A percentile compares a stretch with the other conserved stretches of the same genome.
Conservation (phyloP, 345 rosid genomes). For the Turnera subulata region DNA sequence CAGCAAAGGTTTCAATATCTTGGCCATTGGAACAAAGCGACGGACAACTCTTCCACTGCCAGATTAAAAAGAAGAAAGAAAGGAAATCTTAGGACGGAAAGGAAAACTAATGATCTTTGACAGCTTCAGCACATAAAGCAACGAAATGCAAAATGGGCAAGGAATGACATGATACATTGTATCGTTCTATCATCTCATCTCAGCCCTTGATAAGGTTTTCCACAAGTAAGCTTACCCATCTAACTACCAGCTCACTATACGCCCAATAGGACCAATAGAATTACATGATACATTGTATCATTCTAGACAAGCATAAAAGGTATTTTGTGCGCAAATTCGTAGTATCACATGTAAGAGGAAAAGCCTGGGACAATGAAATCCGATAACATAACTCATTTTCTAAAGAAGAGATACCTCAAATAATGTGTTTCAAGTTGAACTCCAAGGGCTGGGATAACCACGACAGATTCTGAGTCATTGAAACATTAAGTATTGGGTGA, state of each 20-base stretch:
- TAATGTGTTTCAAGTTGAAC: slow-evolving; percentile 81
- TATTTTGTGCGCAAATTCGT: too few species aligned
- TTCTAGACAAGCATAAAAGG: too few species aligned
- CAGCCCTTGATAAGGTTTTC: too few species aligned
- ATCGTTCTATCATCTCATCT: too few species aligned
- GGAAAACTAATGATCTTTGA: background rate
- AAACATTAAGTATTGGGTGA: slow-evolving; percentile 13
- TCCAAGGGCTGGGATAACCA: slow-evolving; percentile 71
- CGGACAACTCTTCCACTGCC: slow-evolving; percentile 58
- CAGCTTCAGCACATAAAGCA: background rate
- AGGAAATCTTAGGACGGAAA: background rate
- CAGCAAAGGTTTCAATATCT: slow-evolving; percentile 76
- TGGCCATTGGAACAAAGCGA: slow-evolving; percentile 64
- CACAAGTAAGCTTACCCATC: too few species aligned
- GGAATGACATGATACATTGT: too few species aligned
- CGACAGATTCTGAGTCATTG: slow-evolving; percentile 64
- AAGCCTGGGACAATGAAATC: too few species aligned
- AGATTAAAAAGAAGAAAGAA: background rate
- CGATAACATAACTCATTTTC: too few species aligned
- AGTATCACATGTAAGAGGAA: too few species aligned
- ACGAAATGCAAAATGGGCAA: background rate
- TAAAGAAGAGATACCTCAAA: slow-evolving; percentile 40
- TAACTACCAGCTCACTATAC: too few species aligned
- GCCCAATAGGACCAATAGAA: too few species aligned
- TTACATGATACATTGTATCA: too few species aligned